Evolutionary conservation across 2,329 filamentous ascomycete species (phyloP).

Genomic region (Microascus cirrosus): DNA sequence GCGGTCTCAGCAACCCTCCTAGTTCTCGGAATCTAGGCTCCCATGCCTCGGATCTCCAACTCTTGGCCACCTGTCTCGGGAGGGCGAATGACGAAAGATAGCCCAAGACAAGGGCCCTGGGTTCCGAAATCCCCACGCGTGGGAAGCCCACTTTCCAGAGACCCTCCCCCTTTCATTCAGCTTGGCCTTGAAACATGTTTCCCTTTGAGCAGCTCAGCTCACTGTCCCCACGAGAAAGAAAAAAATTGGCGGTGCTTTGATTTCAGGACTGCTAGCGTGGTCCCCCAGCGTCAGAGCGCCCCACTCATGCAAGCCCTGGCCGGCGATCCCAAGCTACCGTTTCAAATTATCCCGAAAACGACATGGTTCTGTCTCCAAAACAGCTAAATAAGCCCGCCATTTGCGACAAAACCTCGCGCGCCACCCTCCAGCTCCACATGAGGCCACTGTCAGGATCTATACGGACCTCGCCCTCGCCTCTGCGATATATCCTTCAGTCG

Average conservation of each 20-base stretch:
- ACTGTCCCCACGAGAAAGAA: no score
- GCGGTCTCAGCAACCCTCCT: no score
- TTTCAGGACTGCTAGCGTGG: background rate
- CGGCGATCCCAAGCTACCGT: background rate
- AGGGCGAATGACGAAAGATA: background rate
- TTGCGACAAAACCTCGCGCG: no score
- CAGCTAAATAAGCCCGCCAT: no score
- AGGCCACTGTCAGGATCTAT: no score
- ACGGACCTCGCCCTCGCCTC: no score
- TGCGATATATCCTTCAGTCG: background rate
- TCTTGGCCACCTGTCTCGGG: background rate
- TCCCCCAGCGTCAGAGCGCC: background rate
- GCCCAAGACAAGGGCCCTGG: background rate
- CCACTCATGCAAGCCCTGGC: background rate
- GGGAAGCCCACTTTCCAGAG: background rate
- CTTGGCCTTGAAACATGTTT: constrained; percentile 1
- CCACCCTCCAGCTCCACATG: no score
- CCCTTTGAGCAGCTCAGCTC: background rate
- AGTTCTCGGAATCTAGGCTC: no score
- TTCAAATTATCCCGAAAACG: no score
- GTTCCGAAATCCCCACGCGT: background rate
- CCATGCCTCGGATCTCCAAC: background rate
- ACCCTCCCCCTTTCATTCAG: background rate
- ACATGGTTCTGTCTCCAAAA: no score
- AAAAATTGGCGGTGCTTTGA: background rate